phyloP scores from a whole-genome alignment of 768 basidiomycete genomes.

The Cystobasidium ongulense region DNA sequence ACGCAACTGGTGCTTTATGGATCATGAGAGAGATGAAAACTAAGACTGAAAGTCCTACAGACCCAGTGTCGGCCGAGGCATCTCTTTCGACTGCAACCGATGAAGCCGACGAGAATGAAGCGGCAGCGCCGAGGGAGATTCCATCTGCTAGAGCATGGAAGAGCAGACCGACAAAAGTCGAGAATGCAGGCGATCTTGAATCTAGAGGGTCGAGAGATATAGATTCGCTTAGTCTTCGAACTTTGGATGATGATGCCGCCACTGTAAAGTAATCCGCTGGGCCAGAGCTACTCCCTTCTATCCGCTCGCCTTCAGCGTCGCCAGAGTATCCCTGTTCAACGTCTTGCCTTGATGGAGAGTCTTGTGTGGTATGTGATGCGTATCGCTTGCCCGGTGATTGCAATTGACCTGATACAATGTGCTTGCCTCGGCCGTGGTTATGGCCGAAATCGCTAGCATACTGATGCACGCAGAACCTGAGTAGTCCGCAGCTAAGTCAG shows the following conservation, averaged over 20 bases:
- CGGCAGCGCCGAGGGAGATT: conserved; percentile 70
- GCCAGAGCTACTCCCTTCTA: not conserved
- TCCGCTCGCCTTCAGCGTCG: not conserved
- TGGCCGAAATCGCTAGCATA: conserved; percentile 9
- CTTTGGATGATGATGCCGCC: not conserved
- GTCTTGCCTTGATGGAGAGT: not conserved
- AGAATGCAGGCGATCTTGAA: conserved; percentile 47
- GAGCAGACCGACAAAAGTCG: conserved; percentile 75
- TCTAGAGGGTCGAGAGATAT: conserved; percentile 12
- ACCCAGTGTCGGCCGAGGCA: conserved; percentile 39
- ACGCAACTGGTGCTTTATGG: conserved; percentile 89
- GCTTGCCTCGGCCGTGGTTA: not conserved
- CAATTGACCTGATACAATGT: not conserved
- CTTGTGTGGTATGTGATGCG: not conserved
- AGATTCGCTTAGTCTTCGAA: not conserved
- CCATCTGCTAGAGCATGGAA: conserved; percentile 88
- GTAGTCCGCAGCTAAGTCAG: not conserved
- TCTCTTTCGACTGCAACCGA: not conserved
- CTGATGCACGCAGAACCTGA: conserved; percentile 31
- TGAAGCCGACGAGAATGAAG: conserved; percentile 38
- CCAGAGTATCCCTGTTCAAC: not conserved
- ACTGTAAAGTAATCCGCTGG: conserved; percentile 14
- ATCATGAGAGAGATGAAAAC: conserved; percentile 84
- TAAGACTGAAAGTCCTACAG: conserved; percentile 59
- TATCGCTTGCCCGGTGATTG: not conserved